Conservation (phyloP, 1,284 basidiomycete species). For the Ganoderma leucocontextum region DNA sequence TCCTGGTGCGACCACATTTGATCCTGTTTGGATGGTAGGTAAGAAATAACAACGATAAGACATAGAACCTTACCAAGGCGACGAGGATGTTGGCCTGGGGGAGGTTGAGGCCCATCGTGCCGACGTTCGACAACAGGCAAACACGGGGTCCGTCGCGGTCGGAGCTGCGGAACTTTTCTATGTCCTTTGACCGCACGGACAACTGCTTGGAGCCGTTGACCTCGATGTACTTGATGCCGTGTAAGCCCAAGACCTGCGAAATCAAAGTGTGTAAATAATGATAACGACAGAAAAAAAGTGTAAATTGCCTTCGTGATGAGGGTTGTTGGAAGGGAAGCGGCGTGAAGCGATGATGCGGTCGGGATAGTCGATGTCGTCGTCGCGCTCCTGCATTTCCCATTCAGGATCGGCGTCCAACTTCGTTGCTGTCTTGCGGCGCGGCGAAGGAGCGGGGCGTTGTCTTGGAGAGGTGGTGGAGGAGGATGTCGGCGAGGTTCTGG, state of each 20-base stretch:
- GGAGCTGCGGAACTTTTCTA: not conserved
- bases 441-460: not conserved
- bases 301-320: not conserved
- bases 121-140: not conserved
- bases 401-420: too few relatives aligned
- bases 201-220: not conserved
- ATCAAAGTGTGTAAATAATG: not conserved
- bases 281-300: not conserved
- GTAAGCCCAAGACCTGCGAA: not conserved
- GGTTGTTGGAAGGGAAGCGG: not conserved
- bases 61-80: not conserved
- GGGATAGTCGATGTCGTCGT: not conserved
- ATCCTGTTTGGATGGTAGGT: not conserved
- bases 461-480: not conserved
- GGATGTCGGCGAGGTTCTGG: not conserved
- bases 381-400: not conserved
- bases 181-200: not conserved
- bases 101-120: not conserved
- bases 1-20: conserved; percentile 4
- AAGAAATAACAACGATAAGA: not conserved
- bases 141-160: not conserved
- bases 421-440: too few relatives aligned
- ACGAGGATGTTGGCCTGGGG: not conserved
- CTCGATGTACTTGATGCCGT: not conserved
- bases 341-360: not conserved